These are phyloP conservation scores for Collybia nuda DNA, from an alignment of 768 basidiomycete species.

Conservation along the genomic window DNA sequence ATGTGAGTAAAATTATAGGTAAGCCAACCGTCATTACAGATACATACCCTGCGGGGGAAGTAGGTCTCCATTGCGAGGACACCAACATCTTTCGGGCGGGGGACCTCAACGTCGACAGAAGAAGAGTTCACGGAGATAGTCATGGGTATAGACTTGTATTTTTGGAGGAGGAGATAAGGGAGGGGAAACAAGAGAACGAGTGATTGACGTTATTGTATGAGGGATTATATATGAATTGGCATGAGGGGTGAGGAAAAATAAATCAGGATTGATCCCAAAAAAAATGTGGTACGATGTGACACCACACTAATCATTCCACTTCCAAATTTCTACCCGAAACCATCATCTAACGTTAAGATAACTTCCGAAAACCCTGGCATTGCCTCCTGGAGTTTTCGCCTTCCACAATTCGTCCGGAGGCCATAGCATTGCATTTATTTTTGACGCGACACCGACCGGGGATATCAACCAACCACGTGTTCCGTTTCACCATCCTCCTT, in stretches of 20 bases:
- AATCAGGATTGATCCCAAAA: slow-evolving; percentile 29
- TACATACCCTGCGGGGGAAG: slow-evolving; percentile 83
- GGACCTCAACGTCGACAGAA: slow-evolving; percentile 34
- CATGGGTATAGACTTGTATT: slow-evolving; percentile 22
- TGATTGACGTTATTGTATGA: slow-evolving; percentile 9
- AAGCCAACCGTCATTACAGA: slow-evolving; percentile 14
- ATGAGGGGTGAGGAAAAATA: slow-evolving; percentile 35
- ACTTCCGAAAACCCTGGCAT: no score
- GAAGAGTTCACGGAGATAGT: slow-evolving; percentile 36
- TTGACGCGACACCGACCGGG: no score
- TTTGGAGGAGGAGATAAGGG: slow-evolving; percentile 11
- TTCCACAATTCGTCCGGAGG: no score
- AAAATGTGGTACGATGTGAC: slow-evolving; percentile 46
- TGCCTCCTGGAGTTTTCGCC: no score
- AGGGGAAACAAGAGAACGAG: slow-evolving; percentile 11
- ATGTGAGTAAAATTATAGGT: slow-evolving; percentile 5
- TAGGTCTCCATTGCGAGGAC: slow-evolving; percentile 93
- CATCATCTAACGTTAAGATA: no score
- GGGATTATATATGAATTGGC: slow-evolving; percentile 32
- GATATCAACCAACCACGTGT: no score
- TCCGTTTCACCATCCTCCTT: no score
- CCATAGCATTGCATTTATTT: no score
- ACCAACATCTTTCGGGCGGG: slow-evolving; percentile 90
- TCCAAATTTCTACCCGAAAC: not conserved
- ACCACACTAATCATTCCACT: slow-evolving; percentile 9